A percentile compares a stretch with the other conserved stretches of the same genome.
Conservation (phyloP, 106 monocot species). For the Alisma plantagoaquatica region DNA sequence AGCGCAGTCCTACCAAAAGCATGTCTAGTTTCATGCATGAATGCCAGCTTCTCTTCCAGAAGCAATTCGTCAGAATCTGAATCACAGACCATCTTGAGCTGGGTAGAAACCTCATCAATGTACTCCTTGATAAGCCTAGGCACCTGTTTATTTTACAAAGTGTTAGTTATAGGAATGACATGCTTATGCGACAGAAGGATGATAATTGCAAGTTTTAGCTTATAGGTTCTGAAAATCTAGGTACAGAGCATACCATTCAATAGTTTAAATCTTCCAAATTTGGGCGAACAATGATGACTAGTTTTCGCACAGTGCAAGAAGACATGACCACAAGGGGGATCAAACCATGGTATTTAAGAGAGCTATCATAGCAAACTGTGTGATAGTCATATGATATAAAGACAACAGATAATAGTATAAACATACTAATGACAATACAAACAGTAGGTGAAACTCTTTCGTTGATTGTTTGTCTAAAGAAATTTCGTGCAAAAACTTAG, state of each 20-base stretch:
- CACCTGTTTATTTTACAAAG: too few relatives aligned
- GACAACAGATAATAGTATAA: too few relatives aligned
- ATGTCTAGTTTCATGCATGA: slow-evolving; percentile 83
- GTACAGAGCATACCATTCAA: slow-evolving; percentile 75
- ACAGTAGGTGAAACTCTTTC: too few relatives aligned
- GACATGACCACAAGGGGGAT: slow-evolving; percentile 80
- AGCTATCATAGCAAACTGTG: background rate
- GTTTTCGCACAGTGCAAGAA: slow-evolving; percentile 52
- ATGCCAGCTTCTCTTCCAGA: slow-evolving; percentile 69
- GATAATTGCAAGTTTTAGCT: too few relatives aligned
- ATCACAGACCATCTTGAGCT: slow-evolving; percentile 65
- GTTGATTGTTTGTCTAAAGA: too few relatives aligned
- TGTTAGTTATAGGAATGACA: too few relatives aligned
- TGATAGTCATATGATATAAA: too few relatives aligned
- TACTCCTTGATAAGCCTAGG: slow-evolving; percentile 71
- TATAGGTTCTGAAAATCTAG: slow-evolving; percentile 90
- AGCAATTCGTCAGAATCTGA: slow-evolving; percentile 59
- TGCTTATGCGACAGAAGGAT: too few relatives aligned
- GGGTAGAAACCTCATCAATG: slow-evolving; percentile 68
- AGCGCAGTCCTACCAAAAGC: slow-evolving; percentile 72
- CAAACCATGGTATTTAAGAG: slow-evolving; percentile 23
- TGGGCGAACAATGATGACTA: slow-evolving; percentile 73
- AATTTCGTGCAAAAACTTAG: too few relatives aligned
- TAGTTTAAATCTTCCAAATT: slow-evolving; percentile 62
- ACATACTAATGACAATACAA: too few relatives aligned